A percentile compares a stretch with the other conserved stretches of the same genome.
Conservation (phyloP, 169 alveolate species). For the Cryptosporidium sp. region DNA sequence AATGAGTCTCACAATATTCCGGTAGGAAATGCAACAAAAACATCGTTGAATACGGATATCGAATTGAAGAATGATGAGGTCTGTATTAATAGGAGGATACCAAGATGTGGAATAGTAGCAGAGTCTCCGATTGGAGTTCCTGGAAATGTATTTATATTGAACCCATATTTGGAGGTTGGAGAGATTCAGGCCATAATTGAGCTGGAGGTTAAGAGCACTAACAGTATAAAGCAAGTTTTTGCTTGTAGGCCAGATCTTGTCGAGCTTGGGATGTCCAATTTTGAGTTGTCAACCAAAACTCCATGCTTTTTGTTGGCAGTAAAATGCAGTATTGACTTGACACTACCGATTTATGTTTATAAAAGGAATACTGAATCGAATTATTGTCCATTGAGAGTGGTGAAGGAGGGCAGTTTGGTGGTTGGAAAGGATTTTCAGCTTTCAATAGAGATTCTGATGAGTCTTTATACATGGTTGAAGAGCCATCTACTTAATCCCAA, state of each 20-base stretch:
- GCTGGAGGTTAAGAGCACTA: background rate
- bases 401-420: background rate
- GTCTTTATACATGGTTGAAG: slow-evolving; percentile 58
- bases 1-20: background rate
- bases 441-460: slow-evolving; percentile 17
- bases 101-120: background rate
- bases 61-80: background rate
- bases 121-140: background rate
- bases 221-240: background rate
- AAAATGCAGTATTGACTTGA: slow-evolving; percentile 39
- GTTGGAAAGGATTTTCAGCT: slow-evolving; percentile 48
- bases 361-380: slow-evolving; percentile 1
- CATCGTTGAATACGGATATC: background rate
- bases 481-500: slow-evolving; percentile 33
- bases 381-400: background rate
- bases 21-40: background rate
- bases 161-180: slow-evolving; percentile 50
- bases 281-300: slow-evolving; percentile 36
- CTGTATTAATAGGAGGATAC: background rate
- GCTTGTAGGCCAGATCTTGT: slow-evolving; percentile 59
- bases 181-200: slow-evolving; percentile 18
- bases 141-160: slow-evolving; percentile 28
- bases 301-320: slow-evolving; percentile 57
- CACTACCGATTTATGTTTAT: slow-evolving; percentile 53
- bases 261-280: slow-evolving; percentile 25